Conservation (phyloP, 129 eudicot genomes). For the Flaveria sonorensis region DNA sequence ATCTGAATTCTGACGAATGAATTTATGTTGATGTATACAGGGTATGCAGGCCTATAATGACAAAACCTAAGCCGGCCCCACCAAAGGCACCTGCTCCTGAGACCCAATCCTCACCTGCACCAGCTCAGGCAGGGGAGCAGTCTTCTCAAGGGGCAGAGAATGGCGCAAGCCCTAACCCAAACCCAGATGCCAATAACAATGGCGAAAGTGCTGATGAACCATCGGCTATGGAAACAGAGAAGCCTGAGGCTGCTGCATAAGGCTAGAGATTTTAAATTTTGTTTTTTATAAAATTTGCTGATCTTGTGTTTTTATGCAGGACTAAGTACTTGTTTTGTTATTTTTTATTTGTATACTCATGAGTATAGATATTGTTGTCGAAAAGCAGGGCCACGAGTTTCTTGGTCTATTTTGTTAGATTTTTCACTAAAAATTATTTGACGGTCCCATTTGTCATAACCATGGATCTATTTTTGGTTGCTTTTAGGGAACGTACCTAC, state of each 20-base stretch:
- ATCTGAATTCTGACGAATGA: background rate
- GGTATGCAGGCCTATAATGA: slow-evolving; percentile 76
- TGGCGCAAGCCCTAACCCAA: slow-evolving; percentile 1
- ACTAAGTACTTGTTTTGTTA: too few relatives aligned
- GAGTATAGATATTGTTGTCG: too few relatives aligned
- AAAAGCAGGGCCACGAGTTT: too few relatives aligned
- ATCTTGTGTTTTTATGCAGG: too few relatives aligned
- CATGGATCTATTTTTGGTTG: too few relatives aligned
- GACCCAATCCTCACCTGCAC: slow-evolving; percentile 47
- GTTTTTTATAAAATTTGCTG: too few relatives aligned
- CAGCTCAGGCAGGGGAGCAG: slow-evolving; percentile 45
- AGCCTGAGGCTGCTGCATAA: slow-evolving; percentile 46
- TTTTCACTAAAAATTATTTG: too few relatives aligned
- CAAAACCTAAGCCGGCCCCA: slow-evolving; percentile 60
- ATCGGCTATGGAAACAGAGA: slow-evolving; percentile 70
- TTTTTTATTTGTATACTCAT: too few relatives aligned
- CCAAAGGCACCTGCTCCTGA: slow-evolving; percentile 71
- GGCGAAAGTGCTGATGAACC: slow-evolving; percentile 31
- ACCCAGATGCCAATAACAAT: background rate
- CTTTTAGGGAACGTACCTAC: too few relatives aligned
- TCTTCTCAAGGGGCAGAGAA: slow-evolving; percentile 48
- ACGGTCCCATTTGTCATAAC: too few relatives aligned
- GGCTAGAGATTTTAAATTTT: too few relatives aligned
- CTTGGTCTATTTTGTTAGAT: too few relatives aligned
- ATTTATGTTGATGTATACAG: slow-evolving; percentile 33